phyloP scores from a whole-genome alignment of 2,329 filamentous ascomycete genomes.

The Aspergillus aculeatinus region DNA sequence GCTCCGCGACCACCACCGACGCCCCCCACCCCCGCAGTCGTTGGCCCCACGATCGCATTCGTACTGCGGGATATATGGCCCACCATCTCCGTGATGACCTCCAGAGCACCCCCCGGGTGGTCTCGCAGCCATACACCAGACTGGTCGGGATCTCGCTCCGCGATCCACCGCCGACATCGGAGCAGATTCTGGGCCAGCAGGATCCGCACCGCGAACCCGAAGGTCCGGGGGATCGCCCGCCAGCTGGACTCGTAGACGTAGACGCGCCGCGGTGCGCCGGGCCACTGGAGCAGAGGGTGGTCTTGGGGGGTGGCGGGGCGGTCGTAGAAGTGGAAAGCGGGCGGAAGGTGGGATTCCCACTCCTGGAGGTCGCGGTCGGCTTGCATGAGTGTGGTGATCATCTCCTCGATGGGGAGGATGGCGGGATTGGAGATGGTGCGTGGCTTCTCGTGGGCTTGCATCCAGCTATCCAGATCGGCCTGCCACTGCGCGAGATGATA shows the following conservation, averaged over 20 bases:
- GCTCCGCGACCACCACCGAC: not conserved
- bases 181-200: not conserved
- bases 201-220: not conserved
- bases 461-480: not conserved
- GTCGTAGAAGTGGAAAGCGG: not conserved
- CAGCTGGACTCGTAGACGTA: not conserved
- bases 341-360: not conserved
- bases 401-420: not conserved
- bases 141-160: not conserved
- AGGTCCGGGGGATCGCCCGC: not conserved
- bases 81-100: not conserved
- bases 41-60: not conserved
- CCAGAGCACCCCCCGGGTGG: not conserved
- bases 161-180: not conserved
- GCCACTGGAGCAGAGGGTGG: not conserved
- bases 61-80: not conserved
- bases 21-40: not conserved
- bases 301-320: not conserved
- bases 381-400: not conserved
- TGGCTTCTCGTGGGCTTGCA: not conserved
- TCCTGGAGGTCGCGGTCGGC: not conserved
- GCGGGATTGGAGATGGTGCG: too few species aligned
- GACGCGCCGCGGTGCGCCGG: not conserved
- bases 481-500: not conserved
- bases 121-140: not conserved